A percentile compares a stretch with the other conserved stretches of the same genome.
Evolutionary conservation across 441 rosid genomes (phyloP).

Genomic region (Kokia cookei): DNA sequence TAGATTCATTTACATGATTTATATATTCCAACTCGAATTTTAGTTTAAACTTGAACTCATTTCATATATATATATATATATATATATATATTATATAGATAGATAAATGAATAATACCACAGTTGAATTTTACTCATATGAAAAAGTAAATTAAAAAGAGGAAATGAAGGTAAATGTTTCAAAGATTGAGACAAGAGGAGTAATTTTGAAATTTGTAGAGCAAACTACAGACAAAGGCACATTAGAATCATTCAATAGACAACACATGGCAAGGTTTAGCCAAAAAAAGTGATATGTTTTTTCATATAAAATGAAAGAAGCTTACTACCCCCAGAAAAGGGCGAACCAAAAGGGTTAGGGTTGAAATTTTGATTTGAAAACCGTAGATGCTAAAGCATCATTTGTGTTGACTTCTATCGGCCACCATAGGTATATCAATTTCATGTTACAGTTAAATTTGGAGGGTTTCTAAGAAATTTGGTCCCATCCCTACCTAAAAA

Average conservation of each 20-base stretch:
- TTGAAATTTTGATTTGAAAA: not conserved
- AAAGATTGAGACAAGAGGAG: conserved; percentile 42
- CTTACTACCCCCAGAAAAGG: not conserved
- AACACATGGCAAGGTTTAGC: not conserved
- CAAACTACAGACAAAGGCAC: not conserved
- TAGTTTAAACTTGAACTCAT: too few species aligned
- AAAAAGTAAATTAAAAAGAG: not conserved
- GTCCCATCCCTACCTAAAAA: not conserved
- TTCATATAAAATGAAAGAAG: not conserved
- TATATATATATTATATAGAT: too few species aligned
- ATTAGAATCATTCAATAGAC: not conserved
- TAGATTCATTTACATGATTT: too few species aligned
- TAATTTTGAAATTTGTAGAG: not conserved
- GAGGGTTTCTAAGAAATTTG: not conserved
- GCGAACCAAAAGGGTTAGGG: not conserved
- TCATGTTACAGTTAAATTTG: not conserved
- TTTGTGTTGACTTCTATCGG: not conserved
- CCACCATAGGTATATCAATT: not conserved
- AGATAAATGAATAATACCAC: too few species aligned
- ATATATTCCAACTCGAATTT: too few species aligned
- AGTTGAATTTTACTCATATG: too few species aligned
- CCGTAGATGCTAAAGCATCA: not conserved
- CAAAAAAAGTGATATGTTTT: not conserved
- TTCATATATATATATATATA: too few species aligned
- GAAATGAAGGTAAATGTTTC: not conserved